Conservation (phyloP, 495 filamentous ascomycete genomes). For the Talaromyces ruber region DNA sequence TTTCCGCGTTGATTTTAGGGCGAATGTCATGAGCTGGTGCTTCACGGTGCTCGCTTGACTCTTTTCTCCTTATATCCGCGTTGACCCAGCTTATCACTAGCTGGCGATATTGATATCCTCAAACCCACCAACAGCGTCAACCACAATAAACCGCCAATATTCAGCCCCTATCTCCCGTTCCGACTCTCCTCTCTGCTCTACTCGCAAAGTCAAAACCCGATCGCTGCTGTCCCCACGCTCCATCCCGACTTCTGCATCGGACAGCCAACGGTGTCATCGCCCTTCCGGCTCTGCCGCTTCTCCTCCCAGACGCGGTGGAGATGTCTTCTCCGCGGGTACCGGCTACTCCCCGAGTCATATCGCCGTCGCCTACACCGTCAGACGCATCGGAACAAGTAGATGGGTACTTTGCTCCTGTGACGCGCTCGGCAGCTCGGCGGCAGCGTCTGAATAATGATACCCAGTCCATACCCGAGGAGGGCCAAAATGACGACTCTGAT, state of each 20-base stretch:
- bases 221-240: not conserved
- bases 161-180: slow-evolving; percentile 18
- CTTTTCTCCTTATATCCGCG: not conserved
- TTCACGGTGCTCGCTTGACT: not conserved
- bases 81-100: not conserved
- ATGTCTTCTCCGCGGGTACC: slow-evolving; percentile 49
- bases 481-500: slow-evolving; percentile 23
- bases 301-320: slow-evolving; percentile 24
- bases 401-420: slow-evolving; percentile 53
- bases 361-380: slow-evolving; percentile 58
- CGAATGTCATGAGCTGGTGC: slow-evolving; percentile 1
- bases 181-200: slow-evolving; percentile 2
- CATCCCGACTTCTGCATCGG: slow-evolving; percentile 20
- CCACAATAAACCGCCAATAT: slow-evolving; percentile 35
- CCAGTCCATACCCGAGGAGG: slow-evolving; percentile 34
- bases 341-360: slow-evolving; percentile 61
- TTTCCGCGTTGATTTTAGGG: not conserved
- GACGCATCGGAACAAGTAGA: slow-evolving; percentile 41
- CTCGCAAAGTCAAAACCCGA: not conserved
- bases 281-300: slow-evolving; percentile 36
- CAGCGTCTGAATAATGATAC: slow-evolving; percentile 29
- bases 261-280: slow-evolving; percentile 42
- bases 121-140: slow-evolving; percentile 23
- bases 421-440: slow-evolving; percentile 53
- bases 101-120: not conserved